These are phyloP conservation scores for Tolypocladium capitatum DNA, from an alignment of 2,329 filamentous ascomycete species.

Conservation along the genomic window DNA sequence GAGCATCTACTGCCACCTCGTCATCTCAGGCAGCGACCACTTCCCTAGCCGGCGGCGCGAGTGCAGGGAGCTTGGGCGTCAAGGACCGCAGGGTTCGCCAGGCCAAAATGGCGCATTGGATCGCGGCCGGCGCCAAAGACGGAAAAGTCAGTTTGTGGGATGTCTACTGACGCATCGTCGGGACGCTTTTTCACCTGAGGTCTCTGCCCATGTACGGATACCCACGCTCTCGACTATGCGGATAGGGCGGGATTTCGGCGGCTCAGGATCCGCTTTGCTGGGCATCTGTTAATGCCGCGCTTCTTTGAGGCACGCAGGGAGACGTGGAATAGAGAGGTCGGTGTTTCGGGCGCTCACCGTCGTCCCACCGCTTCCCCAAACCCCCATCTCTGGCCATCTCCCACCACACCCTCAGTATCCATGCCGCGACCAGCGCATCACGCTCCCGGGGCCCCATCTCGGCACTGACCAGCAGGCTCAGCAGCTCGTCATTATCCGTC, in stretches of 20 bases:
- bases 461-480: conserved; percentile 16
- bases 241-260: neutral
- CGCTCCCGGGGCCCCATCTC: conserved; percentile 14
- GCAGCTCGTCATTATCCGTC: conserved; percentile 13
- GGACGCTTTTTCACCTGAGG: neutral
- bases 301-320: neutral
- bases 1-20: neutral
- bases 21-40: neutral
- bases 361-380: conserved; percentile 4
- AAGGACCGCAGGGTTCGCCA: conserved; percentile 50
- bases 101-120: conserved; percentile 67
- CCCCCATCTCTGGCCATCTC: conserved; percentile 9
- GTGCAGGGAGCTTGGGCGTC: conserved; percentile 22
- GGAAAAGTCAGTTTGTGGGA: conserved; percentile 95
- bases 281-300: neutral
- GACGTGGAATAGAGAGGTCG: neutral
- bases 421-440: conserved; percentile 21
- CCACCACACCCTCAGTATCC: conserved; percentile 22
- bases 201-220: neutral
- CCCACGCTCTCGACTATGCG: neutral
- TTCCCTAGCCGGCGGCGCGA: neutral
- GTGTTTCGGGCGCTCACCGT: conserved; percentile 4
- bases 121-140: conserved; percentile 85
- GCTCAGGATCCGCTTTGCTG: neutral
- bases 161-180: conserved; percentile 49